Evolutionary conservation across 495 filamentous ascomycete genomes (phyloP).

Genomic region (Bombardia bombarda): DNA sequence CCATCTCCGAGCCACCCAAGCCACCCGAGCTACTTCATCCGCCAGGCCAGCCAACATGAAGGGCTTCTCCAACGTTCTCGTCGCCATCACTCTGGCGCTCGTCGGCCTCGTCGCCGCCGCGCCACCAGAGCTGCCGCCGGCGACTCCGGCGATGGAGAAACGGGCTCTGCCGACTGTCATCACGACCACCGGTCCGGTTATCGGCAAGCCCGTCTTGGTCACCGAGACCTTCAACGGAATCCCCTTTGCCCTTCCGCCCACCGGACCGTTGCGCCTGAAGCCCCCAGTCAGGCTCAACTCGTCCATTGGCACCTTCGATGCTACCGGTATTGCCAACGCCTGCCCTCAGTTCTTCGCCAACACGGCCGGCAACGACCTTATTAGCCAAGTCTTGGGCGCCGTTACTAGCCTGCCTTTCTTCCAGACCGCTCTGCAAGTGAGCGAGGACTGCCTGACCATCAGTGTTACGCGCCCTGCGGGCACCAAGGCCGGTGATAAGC

Average conservation of each 20-base stretch:
- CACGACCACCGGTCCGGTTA: constrained; percentile 39
- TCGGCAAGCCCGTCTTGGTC: constrained; percentile 28
- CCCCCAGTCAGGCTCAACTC: constrained; percentile 32
- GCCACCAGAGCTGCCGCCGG: constrained; percentile 23
- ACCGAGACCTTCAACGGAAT: constrained; percentile 42
- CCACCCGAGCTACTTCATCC: not conserved
- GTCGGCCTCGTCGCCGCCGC: constrained; percentile 19
- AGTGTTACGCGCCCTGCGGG: constrained; percentile 57
- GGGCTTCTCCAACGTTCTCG: constrained; percentile 12
- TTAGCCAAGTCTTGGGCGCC: constrained; percentile 41
- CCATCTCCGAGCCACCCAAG: too few relatives aligned
- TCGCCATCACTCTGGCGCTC: constrained; percentile 14
- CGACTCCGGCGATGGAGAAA: constrained; percentile 24
- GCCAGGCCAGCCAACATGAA: constrained; percentile 18
- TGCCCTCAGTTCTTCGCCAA: constrained; percentile 49
- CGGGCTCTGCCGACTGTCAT: constrained; percentile 39
- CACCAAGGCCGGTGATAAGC: constrained; percentile 41
- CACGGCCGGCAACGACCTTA: constrained; percentile 32
- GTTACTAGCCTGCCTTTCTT: constrained; percentile 51
- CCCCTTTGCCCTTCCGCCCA: constrained; percentile 38
- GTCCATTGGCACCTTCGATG: constrained; percentile 43
- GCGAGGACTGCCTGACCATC: constrained; percentile 63
- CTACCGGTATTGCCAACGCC: constrained; percentile 37
- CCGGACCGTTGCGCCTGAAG: constrained; percentile 33
- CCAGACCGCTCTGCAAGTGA: constrained; percentile 37